phyloP scores from a whole-genome alignment of 1,139 yeast genomes.

The Waltiozyma sp. region DNA sequence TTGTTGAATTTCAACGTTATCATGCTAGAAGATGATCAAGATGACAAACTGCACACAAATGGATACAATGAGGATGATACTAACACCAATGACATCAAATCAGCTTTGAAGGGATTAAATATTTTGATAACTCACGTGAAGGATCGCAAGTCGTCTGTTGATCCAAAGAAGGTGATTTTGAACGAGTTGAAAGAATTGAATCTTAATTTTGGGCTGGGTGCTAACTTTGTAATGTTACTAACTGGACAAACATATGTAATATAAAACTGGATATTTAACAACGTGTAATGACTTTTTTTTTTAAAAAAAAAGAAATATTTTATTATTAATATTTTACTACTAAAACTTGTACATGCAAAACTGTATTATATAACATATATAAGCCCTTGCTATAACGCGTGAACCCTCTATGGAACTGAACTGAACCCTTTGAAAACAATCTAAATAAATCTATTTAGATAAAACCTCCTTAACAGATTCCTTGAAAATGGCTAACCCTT shows the following conservation, averaged over 20 bases:
- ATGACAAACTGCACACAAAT: slow-evolving; percentile 3
- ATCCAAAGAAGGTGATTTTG: slow-evolving; percentile 47
- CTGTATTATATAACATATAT: no score
- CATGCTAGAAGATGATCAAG: slow-evolving; percentile 21
- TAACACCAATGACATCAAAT: background rate
- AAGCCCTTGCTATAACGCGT: background rate
- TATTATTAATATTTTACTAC: no score
- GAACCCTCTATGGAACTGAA: background rate
- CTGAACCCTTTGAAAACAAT: background rate
- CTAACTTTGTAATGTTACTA: slow-evolving; percentile 40
- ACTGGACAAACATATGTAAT: slow-evolving; percentile 34
- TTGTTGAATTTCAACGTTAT: slow-evolving; percentile 21
- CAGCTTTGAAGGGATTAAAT: slow-evolving; percentile 32
- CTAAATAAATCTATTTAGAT: background rate
- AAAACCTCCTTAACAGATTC: slow-evolving; percentile 32
- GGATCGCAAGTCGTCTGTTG: slow-evolving; percentile 30
- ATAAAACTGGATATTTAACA: no score
- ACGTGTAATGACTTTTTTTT: no score
- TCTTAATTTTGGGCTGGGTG: slow-evolving; percentile 24
- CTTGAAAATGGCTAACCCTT: slow-evolving; percentile 62
- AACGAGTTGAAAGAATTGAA: slow-evolving; percentile 35
- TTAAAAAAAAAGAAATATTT: no score
- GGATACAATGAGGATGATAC: no score
- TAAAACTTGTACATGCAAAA: no score
- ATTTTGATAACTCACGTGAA: slow-evolving; percentile 67